Evolutionary conservation across 129 eudicot genomes (phyloP).

Genomic region (Centella asiatica): DNA sequence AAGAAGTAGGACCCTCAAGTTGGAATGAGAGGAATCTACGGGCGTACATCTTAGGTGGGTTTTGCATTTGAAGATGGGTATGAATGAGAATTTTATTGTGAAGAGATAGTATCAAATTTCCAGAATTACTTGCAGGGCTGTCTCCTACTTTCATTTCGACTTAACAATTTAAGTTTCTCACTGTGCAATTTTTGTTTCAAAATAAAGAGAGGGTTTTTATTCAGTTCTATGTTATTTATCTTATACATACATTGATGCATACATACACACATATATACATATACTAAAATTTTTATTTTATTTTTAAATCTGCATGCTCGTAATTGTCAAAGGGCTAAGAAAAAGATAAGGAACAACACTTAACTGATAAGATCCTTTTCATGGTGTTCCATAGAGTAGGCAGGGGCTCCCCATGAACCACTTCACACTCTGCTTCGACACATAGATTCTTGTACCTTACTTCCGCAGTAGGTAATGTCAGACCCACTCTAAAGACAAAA

Average conservation of each 20-base stretch:
- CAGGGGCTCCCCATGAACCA: slow-evolving; percentile 7
- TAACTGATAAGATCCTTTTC: background rate
- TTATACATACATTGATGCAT: too few relatives aligned
- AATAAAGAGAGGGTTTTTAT: background rate
- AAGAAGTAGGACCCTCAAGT: background rate
- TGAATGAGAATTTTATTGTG: background rate
- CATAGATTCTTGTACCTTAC: slow-evolving; percentile 8
- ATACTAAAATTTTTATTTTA: too few relatives aligned
- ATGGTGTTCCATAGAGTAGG: slow-evolving; percentile 14
- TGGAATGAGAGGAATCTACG: background rate
- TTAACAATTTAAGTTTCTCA: background rate
- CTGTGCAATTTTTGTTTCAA: background rate
- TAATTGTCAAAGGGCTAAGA: background rate
- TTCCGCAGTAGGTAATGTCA: slow-evolving; percentile 6
- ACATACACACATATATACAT: too few relatives aligned
- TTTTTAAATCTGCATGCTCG: too few relatives aligned
- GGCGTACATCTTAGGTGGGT: background rate
- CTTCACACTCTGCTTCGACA: slow-evolving; percentile 15
- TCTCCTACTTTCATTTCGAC: background rate
- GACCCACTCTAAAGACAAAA: slow-evolving; percentile 2
- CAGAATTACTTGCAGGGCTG: background rate
- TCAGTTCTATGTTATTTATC: too few relatives aligned
- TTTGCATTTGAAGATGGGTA: background rate
- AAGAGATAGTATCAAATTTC: background rate
- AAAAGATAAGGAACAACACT: background rate